A percentile compares a stretch with the other conserved stretches of the same genome.
Evolutionary conservation across 208 protist species (phyloP).

Genomic region (Acanthamoeba royreba): DNA sequence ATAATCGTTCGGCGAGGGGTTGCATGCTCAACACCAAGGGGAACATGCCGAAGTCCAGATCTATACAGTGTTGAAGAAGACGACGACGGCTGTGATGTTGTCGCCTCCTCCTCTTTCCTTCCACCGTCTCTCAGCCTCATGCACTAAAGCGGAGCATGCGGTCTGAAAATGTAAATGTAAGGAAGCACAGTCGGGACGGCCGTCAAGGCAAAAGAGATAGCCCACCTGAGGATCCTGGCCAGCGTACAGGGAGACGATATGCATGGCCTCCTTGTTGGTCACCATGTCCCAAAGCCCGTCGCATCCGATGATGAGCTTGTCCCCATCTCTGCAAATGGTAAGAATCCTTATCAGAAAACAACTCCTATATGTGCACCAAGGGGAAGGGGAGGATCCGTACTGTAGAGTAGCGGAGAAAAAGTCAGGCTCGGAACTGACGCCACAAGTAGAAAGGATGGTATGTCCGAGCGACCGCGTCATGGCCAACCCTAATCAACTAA

Average conservation of each 20-base stretch:
- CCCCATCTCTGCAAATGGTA: neutral
- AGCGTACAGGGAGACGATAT: constrained; percentile 25
- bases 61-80: constrained; percentile 47
- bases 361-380: neutral
- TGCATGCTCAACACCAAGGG: no score
- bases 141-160: constrained; percentile 26
- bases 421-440: constrained; percentile 19
- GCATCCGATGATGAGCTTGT: constrained; percentile 33
- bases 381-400: neutral
- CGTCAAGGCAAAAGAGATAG: neutral
- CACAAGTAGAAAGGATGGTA: neutral
- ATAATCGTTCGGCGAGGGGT: no score
- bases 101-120: neutral
- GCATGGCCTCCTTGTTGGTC: constrained; percentile 10
- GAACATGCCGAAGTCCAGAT: no score
- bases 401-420: constrained; percentile 13
- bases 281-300: constrained; percentile 41
- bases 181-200: neutral
- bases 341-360: neutral
- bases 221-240: constrained; percentile 29
- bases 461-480: constrained; percentile 42
- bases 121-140: constrained; percentile 42
- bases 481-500: constrained; percentile 6
- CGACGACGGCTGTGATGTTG: constrained; percentile 47
- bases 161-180: neutral